phyloP scores from a whole-genome alignment of 2,329 filamentous ascomycete genomes.

The Claviceps spartinae region DNA sequence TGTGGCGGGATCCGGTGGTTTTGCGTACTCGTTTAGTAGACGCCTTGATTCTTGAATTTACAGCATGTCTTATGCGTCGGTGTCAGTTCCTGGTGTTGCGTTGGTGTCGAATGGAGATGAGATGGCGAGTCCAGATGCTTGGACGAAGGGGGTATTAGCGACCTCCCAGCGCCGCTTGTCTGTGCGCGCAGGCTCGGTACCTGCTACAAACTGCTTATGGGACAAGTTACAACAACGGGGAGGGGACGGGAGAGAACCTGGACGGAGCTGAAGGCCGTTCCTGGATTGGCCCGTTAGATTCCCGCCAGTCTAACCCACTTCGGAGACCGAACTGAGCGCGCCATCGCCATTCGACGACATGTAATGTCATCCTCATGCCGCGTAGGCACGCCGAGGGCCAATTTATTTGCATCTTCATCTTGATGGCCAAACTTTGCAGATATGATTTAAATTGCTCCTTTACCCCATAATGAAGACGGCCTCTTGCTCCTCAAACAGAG shows the following conservation, averaged over 20 bases:
- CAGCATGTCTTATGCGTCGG: neutral
- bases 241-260: neutral
- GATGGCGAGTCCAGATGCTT: neutral
- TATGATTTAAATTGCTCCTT: no score
- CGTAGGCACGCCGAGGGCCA: no score
- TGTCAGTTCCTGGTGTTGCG: neutral
- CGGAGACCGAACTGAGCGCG: neutral
- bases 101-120: neutral
- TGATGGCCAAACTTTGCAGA: no score
- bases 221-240: no score
- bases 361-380: no score
- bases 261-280: neutral
- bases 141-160: neutral
- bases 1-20: no score
- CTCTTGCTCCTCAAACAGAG: neutral
- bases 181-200: neutral
- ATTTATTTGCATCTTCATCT: no score
- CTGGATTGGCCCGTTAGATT: neutral
- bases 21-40: no score
- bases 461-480: no score
- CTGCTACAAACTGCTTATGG: neutral
- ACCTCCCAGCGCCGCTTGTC: neutral
- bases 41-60: no score
- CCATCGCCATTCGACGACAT: no score
- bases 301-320: neutral